Percentiles rank a stretch among this genome's conserved stretches.
Evolutionary conservation across 805 yeast genomes (phyloP).

Genomic region (Starmerella geochares): DNA sequence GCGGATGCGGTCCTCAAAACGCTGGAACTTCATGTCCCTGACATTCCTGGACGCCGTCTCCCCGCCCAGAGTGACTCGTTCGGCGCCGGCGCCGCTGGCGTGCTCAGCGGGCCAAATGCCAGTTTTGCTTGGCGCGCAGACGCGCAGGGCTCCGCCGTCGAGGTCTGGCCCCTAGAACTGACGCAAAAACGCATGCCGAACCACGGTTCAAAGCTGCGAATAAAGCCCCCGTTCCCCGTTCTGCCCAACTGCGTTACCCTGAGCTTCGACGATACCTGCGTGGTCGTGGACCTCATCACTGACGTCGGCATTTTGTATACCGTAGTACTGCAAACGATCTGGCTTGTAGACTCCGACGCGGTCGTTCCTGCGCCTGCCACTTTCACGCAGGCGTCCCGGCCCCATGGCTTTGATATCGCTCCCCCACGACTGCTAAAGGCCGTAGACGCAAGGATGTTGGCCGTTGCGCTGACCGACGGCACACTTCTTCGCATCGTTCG

Average conservation of each 20-base stretch:
- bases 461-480: constrained; percentile 67
- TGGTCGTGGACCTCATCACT: constrained; percentile 36
- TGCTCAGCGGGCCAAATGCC: constrained; percentile 8
- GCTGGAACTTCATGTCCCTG: constrained; percentile 7
- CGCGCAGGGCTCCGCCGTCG: constrained; percentile 7
- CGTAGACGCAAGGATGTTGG: constrained; percentile 37
- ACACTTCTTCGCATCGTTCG: constrained; percentile 41
- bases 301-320: constrained; percentile 45
- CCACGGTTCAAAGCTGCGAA: constrained; percentile 28
- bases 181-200: constrained; percentile 6
- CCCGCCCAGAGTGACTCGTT: constrained; percentile 1
- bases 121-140: constrained; percentile 17
- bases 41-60: constrained; percentile 1
- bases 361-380: constrained; percentile 46
- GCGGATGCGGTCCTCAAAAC: neutral
- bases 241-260: constrained; percentile 35
- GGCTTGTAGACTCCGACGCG: constrained; percentile 14
- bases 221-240: constrained; percentile 36
- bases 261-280: constrained; percentile 24
- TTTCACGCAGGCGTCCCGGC: constrained; percentile 48
- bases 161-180: constrained; percentile 19
- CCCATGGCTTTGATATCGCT: constrained; percentile 45
- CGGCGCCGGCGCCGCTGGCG: constrained; percentile 11
- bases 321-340: constrained; percentile 23
- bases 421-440: constrained; percentile 46